These are phyloP conservation scores for Scutellaria minor DNA, from an alignment of 257 asterid genomes.

Conservation along the genomic window DNA sequence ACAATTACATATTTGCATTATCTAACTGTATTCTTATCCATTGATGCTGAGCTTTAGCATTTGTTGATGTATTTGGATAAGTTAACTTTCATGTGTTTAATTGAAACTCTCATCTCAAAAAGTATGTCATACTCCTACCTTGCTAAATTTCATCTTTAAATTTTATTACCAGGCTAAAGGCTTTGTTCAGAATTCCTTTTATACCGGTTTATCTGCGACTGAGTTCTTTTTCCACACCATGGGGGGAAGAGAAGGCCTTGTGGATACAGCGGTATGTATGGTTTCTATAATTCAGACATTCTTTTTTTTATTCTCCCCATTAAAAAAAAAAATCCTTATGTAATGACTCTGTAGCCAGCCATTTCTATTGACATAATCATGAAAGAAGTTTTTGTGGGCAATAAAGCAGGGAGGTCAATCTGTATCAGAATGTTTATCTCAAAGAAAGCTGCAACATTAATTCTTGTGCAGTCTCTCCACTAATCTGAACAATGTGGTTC, in stretches of 20 bases:
- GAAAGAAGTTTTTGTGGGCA: too few relatives aligned
- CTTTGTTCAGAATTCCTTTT: conserved; percentile 93
- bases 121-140: conserved; percentile 2
- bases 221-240: conserved; percentile 74
- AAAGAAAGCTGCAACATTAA: too few relatives aligned
- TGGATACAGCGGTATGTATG: conserved; percentile 92
- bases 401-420: too few relatives aligned
- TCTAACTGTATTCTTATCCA: conserved; percentile 1
- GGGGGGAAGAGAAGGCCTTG: conserved; percentile 99
- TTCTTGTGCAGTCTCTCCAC: too few relatives aligned
- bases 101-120: conserved; percentile 4
- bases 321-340: too few relatives aligned
- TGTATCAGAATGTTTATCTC: too few relatives aligned
- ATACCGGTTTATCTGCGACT: conserved; percentile 84
- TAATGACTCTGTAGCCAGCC: too few relatives aligned
- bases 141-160: conserved; percentile 34
- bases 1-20: not conserved
- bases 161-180: conserved; percentile 82
- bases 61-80: conserved; percentile 5
- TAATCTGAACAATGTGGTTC: too few relatives aligned
- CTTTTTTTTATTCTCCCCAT: not conserved
- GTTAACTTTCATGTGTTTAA: not conserved
- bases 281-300: conserved; percentile 24
- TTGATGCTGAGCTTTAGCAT: not conserved
- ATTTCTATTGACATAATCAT: too few relatives aligned